Evolutionary conservation across 2,329 filamentous ascomycete species (phyloP), one percentile per base, ranked within the genome.

Genomic region (Nannizzia gypsea): DNA sequence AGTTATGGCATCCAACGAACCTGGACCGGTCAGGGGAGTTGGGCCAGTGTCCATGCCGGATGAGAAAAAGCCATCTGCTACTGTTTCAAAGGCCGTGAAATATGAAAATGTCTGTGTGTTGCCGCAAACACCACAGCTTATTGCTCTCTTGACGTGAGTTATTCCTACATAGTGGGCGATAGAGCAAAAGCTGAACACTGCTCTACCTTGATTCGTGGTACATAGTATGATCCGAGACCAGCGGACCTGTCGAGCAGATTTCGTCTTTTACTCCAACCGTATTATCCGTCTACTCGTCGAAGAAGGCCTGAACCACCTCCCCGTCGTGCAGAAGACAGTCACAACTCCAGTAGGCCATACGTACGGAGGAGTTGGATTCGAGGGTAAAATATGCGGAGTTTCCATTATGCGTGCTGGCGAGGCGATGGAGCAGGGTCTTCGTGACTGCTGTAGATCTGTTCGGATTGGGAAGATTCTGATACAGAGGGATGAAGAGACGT

Each of bases 371-470:
- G 88, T 99, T 64, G 88, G 88, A 76, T 99, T 99, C 69, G 87
- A 97, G 73, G 93, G 93, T 65, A 96, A 97, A 77, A 99, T 99
- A 67, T 99, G 93, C 70, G 93, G 93, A 59, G 93, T 99, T 15
- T 95, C 89, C 5, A 99, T 99, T 68, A 97, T 99, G 93, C 85
- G 93, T 64, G 93, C 93, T 11, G 93, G 93, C 57, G 93, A 99
- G 76, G 89, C 92, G 61, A 99, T 99, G 93, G 93, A 99, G 76
- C 90, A 97, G 75, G 93, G 92, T 1, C 78, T 99, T 63, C 83
- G 93, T 62, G 92, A 99, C 74, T 99, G 93, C 77, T 99, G 93
- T 76, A 87, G 93, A 58, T 95, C 89, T n/a, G 93, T 99, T 56
- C 83, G 93, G 64, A 99, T 99, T 69, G 93, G 93, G 65, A 99